phyloP scores from a whole-genome alignment of 352 stramenopile genomes.

The Phytopythium delawarense region DNA sequence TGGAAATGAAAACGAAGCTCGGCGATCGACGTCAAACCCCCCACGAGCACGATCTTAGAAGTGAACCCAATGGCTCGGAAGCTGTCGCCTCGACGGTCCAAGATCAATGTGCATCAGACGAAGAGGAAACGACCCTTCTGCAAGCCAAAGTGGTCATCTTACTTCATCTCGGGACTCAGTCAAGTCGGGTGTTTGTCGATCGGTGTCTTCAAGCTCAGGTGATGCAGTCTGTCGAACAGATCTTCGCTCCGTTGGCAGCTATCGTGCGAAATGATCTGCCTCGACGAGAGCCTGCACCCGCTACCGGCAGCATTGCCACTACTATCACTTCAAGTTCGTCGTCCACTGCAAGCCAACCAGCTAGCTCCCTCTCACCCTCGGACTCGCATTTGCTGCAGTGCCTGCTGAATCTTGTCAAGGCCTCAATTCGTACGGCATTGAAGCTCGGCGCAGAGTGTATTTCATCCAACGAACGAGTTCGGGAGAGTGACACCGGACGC shows the following conservation, averaged over 20 bases:
- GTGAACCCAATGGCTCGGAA: background rate
- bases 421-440: slow-evolving; percentile 53
- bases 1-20: slow-evolving; percentile 10
- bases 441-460: slow-evolving; percentile 71
- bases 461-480: slow-evolving; percentile 18
- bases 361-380: slow-evolving; percentile 11
- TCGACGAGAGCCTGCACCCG: background rate
- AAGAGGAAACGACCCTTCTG: slow-evolving; percentile 19
- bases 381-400: slow-evolving; percentile 62
- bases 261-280: background rate
- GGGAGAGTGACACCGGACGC: slow-evolving; percentile 13
- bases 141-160: slow-evolving; percentile 66
- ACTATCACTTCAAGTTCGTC: slow-evolving; percentile 1
- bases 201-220: slow-evolving; percentile 30
- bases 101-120: background rate
- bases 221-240: slow-evolving; percentile 29
- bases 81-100: too few relatives aligned
- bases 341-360: background rate
- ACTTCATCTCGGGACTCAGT: slow-evolving; percentile 50
- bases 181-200: slow-evolving; percentile 35
- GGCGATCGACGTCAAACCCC: background rate
- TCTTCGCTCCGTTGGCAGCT: slow-evolving; percentile 19
- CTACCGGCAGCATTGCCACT: background rate
- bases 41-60: background rate
- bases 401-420: slow-evolving; percentile 48